Evolutionary conservation across 179 eudicot species (phyloP).

Genomic region (Dionaea muscipula): DNA sequence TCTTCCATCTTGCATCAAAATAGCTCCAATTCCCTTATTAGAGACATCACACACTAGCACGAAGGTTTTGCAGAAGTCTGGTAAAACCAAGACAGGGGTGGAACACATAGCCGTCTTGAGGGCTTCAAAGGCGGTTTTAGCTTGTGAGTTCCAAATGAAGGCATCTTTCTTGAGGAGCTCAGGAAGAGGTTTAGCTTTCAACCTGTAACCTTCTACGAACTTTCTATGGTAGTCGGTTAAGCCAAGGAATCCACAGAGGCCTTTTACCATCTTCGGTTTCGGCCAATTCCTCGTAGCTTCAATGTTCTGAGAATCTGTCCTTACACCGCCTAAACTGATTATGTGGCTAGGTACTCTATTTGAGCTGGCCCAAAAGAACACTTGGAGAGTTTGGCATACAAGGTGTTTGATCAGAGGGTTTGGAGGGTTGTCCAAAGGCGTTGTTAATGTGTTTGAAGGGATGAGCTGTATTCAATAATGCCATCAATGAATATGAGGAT

Average conservation of each 20-base stretch:
- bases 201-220: neutral
- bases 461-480: too few relatives aligned
- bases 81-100: neutral
- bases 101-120: neutral
- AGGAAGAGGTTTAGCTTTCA: neutral
- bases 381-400: neutral
- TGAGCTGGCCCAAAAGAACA: neutral
- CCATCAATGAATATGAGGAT: conserved; percentile 4
- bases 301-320: neutral
- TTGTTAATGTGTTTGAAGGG: too few relatives aligned
- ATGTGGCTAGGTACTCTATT: neutral
- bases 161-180: neutral
- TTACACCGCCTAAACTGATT: neutral
- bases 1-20: neutral
- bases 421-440: too few relatives aligned
- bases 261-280: neutral
- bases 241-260: neutral
- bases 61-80: neutral
- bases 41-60: neutral
- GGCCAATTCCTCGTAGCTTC: neutral
- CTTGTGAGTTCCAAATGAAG: neutral
- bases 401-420: neutral
- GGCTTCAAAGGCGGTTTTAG: neutral
- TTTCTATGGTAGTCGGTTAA: neutral
- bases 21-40: neutral